These are phyloP conservation scores for Parsonsia alboflavescens DNA, from an alignment of 257 asterid species.

Conservation along the genomic window DNA sequence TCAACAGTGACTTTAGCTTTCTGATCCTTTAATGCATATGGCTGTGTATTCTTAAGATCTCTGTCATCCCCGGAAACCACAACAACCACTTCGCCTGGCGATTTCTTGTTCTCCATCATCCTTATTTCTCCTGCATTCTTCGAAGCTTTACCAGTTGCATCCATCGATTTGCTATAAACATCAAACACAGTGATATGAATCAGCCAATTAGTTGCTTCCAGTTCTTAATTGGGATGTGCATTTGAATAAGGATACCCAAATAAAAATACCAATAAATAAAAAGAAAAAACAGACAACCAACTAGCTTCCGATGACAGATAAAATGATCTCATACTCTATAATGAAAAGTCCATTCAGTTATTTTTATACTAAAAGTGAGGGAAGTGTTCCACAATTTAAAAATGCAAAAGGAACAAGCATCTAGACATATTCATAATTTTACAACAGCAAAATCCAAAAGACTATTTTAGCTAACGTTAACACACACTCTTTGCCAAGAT, in stretches of 20 bases:
- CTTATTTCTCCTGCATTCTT: slow-evolving; percentile 40
- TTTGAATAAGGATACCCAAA: not conserved
- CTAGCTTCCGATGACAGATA: not conserved
- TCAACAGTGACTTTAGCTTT: slow-evolving; percentile 22
- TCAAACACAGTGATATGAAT: not conserved
- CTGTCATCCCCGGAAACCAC: slow-evolving; percentile 44
- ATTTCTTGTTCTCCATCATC: slow-evolving; percentile 51
- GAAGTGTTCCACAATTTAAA: not conserved
- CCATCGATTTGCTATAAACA: slow-evolving; percentile 22
- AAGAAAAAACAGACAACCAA: not conserved
- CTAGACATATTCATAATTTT: not conserved
- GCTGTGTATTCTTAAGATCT: slow-evolving; percentile 27
- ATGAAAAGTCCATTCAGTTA: not conserved
- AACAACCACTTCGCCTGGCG: slow-evolving; percentile 39
- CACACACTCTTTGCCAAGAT: not conserved
- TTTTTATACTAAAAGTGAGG: not conserved
- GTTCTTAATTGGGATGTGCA: not conserved
- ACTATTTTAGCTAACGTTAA: not conserved
- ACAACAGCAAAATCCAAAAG: not conserved
- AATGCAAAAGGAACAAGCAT: not conserved
- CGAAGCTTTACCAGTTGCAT: slow-evolving; percentile 28
- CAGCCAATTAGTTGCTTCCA: not conserved
- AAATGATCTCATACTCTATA: not conserved
- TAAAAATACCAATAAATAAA: not conserved
- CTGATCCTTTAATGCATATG: slow-evolving; percentile 28